A percentile compares a stretch with the other conserved stretches of the same genome.
These are phyloP conservation scores for Scortechinia acanthostroma DNA, from an alignment of 2,329 filamentous ascomycete species.

Conservation along the genomic window DNA sequence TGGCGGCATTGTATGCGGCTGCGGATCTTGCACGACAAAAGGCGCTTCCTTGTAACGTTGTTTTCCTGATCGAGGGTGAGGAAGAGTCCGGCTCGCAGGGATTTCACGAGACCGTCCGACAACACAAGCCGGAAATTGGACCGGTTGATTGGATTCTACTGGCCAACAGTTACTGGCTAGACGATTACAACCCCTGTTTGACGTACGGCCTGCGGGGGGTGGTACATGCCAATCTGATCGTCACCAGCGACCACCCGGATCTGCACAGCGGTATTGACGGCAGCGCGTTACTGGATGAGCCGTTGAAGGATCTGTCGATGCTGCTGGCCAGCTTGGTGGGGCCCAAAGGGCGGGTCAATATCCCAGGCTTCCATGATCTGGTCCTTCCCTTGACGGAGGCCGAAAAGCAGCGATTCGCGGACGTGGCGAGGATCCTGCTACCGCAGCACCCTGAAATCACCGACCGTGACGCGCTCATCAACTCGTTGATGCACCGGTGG, in stretches of 20 bases:
- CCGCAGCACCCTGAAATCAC: constrained; percentile 57
- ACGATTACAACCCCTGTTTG: constrained; percentile 88
- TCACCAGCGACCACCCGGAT: constrained; percentile 80
- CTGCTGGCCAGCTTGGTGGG: constrained; percentile 78
- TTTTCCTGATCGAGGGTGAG: constrained; percentile 93
- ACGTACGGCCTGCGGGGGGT: constrained; percentile 92
- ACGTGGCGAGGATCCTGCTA: constrained; percentile 73
- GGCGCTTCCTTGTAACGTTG: constrained; percentile 75
- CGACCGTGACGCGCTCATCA: constrained; percentile 25
- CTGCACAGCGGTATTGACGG: constrained; percentile 96
- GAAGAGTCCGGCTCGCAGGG: constrained; percentile 91
- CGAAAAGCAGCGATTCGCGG: constrained; percentile 75
- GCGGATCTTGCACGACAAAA: constrained; percentile 81
- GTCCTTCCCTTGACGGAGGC: constrained; percentile 69
- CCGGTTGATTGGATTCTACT: constrained; percentile 88
- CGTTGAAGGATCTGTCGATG: constrained; percentile 81
- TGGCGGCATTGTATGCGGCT: constrained; percentile 88
- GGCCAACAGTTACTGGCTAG: constrained; percentile 97
- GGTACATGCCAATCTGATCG: constrained; percentile 82
- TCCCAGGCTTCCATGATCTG: constrained; percentile 82
- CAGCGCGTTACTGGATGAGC: constrained; percentile 81
- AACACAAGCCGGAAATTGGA: constrained; percentile 78
- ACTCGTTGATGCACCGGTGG: constrained; percentile 85
- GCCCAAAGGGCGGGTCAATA: constrained; percentile 69
- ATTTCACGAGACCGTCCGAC: constrained; percentile 75